A percentile compares a stretch with the other conserved stretches of the same genome.
Evolutionary conservation across 78 protist species (phyloP).

Genomic region (Parvularia atlantis): DNA sequence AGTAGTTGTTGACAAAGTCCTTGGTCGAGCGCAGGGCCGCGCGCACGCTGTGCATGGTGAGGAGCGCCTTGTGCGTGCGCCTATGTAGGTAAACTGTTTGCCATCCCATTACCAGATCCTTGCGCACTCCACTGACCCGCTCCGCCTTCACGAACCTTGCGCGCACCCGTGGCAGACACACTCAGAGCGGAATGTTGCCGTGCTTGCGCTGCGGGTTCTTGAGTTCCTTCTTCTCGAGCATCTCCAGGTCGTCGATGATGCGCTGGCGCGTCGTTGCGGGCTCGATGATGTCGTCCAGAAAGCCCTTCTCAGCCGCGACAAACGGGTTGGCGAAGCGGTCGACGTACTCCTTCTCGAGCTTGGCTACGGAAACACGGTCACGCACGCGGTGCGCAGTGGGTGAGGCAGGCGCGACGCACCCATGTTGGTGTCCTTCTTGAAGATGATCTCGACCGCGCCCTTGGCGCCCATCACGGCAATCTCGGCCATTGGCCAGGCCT

Average conservation of each 20-base stretch:
- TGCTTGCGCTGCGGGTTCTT: slow-evolving; percentile 81
- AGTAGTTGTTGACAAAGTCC: too few relatives aligned
- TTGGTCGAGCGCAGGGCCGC: too few relatives aligned
- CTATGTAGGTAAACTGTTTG: too few relatives aligned
- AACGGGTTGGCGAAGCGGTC: slow-evolving; percentile 85
- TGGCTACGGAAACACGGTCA: slow-evolving; percentile 15
- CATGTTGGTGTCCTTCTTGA: slow-evolving; percentile 37
- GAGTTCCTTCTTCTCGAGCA: slow-evolving; percentile 61
- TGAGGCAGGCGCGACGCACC: background rate
- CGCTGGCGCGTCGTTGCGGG: slow-evolving; percentile 54
- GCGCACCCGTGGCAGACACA: too few relatives aligned
- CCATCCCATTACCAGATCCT: too few relatives aligned
- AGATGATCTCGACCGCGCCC: slow-evolving; percentile 94
- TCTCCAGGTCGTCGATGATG: slow-evolving; percentile 77
- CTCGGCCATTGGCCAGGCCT: slow-evolving; percentile 99
- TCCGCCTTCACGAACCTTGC: too few relatives aligned
- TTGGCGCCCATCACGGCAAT: slow-evolving; percentile 98
- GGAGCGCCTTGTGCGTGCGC: too few relatives aligned
- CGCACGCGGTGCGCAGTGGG: background rate
- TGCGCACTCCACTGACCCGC: too few relatives aligned
- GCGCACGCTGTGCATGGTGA: too few relatives aligned
- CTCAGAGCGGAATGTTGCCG: slow-evolving; percentile 84
- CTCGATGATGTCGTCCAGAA: slow-evolving; percentile 85
- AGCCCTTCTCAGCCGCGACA: slow-evolving; percentile 91
- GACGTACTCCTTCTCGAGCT: slow-evolving; percentile 56